Percentiles rank a stretch among this genome's conserved stretches.
Evolutionary conservation across 2,329 filamentous ascomycete genomes (phyloP).

Genomic region (Madurella fahalii): DNA sequence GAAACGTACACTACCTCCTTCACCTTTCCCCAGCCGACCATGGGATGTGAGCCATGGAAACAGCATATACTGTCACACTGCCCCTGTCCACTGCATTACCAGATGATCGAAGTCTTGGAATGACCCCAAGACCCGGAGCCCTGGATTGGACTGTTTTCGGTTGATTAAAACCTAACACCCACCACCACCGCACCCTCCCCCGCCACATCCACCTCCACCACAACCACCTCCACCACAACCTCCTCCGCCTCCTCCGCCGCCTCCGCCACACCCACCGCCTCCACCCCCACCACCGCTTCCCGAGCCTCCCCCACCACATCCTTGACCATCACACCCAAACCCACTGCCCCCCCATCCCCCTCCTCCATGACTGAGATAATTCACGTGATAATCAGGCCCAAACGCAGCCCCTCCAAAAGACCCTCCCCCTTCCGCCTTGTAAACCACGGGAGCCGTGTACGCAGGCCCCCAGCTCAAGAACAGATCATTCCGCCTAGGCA

Average conservation of each 20-base stretch:
- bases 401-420: slow-evolving; percentile 3
- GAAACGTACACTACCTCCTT: too few relatives aligned
- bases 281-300: not conserved
- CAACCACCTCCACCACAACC: not conserved
- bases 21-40: too few relatives aligned
- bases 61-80: too few relatives aligned
- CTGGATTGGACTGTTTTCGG: too few relatives aligned
- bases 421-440: not conserved
- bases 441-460: not conserved
- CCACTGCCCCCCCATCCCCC: not conserved
- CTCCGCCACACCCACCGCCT: not conserved
- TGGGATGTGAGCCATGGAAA: too few relatives aligned
- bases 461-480: not conserved
- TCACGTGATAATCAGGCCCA: not conserved
- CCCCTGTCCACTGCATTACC: too few relatives aligned
- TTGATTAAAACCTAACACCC: not conserved
- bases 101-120: too few relatives aligned
- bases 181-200: not conserved
- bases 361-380: not conserved
- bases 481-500: too few relatives aligned
- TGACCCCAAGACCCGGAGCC: too few relatives aligned
- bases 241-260: not conserved
- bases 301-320: too few relatives aligned
- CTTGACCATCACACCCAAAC: too few relatives aligned
- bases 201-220: not conserved